Conservation (phyloP, 495 filamentous ascomycete species). For the Wilcoxina mikolae region DNA sequence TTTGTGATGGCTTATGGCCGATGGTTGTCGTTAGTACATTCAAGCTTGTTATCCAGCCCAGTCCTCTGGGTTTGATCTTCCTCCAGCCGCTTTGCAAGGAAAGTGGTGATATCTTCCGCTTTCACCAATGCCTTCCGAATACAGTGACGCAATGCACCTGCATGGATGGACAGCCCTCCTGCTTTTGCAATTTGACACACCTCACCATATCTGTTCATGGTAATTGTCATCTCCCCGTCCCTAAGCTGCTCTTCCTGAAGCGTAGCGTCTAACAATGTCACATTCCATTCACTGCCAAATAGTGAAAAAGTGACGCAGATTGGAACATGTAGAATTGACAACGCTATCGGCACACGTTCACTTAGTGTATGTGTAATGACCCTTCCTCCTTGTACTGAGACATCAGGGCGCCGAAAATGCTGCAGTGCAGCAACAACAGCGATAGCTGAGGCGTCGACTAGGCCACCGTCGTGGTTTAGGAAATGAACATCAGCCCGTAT, state of each 20-base stretch:
- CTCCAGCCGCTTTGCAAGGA: slow-evolving; percentile 56
- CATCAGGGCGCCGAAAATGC: slow-evolving; percentile 81
- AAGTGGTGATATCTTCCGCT: slow-evolving; percentile 58
- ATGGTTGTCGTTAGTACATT: too few species aligned
- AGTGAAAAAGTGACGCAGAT: slow-evolving; percentile 75
- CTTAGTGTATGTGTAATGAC: slow-evolving; percentile 64
- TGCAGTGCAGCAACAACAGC: slow-evolving; percentile 72
- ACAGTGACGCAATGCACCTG: slow-evolving; percentile 56
- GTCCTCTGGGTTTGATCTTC: slow-evolving; percentile 56
- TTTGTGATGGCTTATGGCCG: too few species aligned
- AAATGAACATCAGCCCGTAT: slow-evolving; percentile 83
- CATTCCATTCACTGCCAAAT: slow-evolving; percentile 31
- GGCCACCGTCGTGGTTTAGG: slow-evolving; percentile 71
- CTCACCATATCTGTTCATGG: slow-evolving; percentile 77
- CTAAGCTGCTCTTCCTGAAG: slow-evolving; percentile 73
- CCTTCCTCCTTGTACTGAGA: slow-evolving; percentile 63
- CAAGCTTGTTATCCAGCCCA: slow-evolving; percentile 60
- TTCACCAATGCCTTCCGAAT: slow-evolving; percentile 54
- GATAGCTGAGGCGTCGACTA: slow-evolving; percentile 73
- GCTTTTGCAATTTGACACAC: slow-evolving; percentile 82
- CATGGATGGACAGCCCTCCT: slow-evolving; percentile 65
- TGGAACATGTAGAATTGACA: slow-evolving; percentile 80
- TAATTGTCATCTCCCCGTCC: slow-evolving; percentile 70
- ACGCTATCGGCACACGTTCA: slow-evolving; percentile 78
- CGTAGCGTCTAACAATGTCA: slow-evolving; percentile 56